Evolutionary conservation across 1,284 basidiomycete genomes (phyloP), one percentile per base, ranked within the genome.

Genomic region (Cutaneotrichosporon spelunceum): DNA sequence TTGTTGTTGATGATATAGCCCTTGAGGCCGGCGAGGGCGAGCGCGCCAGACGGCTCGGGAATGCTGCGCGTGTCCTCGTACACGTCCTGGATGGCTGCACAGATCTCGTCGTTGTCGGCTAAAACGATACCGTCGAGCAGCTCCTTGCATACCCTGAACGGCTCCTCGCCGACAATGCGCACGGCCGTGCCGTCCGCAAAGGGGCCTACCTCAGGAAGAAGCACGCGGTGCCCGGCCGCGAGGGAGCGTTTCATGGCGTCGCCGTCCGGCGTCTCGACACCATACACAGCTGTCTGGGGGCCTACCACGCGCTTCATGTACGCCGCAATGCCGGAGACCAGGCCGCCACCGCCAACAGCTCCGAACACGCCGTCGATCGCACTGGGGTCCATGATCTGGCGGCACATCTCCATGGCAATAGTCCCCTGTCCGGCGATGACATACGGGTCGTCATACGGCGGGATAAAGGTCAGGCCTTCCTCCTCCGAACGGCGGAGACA

Each of bases 121-220:
- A 89, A 84, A 47, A 94, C 86, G 34, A 99, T 81, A 10, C 86
- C 88, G 71, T 98, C 93, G n/a, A 97, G 79, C 23, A 91, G 81
- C 56, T 89, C 82, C 73, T 89, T 83, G 79, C 94, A 98, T 65
- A 99, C 85, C 64, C 96, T 85, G 81, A 97, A 97, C 2, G 91
- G 88, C 75, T 99, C 96, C 76, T 89, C 90, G 11, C 96, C 96
- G 0, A 99, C 93, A 53, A 95, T 85, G 74, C 91, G 88, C n/a
- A 99, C 96, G 1, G 96, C 96, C 1, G 96, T 99, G n/a, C 96
- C 96, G 76, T 99, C 96, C 62, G 89, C 90, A 77, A 99, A 99
- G 2, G 94, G 89, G 6, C 96, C 96, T 1, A 97, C 94, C 74
- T 99, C 96, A 29, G 84, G 79, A 60, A 99, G 81, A 11, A 87